Evolutionary conservation across 495 filamentous ascomycete species (phyloP).

Genomic region (Penicillium antarcticum): DNA sequence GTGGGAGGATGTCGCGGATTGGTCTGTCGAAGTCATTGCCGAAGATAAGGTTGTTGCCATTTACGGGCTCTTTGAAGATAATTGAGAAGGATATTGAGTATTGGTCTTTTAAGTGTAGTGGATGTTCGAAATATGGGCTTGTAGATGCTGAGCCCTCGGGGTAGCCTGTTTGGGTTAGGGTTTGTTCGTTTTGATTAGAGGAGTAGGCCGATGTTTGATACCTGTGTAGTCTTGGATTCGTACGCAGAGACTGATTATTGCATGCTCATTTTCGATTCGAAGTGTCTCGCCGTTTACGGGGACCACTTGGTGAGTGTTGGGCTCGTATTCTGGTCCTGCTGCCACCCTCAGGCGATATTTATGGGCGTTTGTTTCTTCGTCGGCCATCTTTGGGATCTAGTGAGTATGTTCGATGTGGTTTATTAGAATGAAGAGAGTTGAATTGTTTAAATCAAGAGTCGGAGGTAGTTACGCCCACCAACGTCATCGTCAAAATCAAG

Average conservation of each 20-base stretch:
- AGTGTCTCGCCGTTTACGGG: constrained; percentile 65
- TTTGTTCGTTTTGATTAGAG: constrained; percentile 1
- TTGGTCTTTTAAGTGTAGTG: constrained; percentile 66
- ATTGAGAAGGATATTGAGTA: constrained; percentile 81
- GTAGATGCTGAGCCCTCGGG: constrained; percentile 55
- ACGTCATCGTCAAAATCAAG: constrained; percentile 10
- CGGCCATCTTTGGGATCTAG: background rate
- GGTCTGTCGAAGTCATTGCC: constrained; percentile 92
- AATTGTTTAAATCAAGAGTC: too few species aligned
- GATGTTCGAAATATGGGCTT: constrained; percentile 69
- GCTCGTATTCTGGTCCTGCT: constrained; percentile 71
- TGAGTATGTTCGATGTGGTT: background rate
- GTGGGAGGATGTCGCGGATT: constrained; percentile 80
- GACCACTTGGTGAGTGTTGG: constrained; percentile 60
- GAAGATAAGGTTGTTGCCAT: constrained; percentile 73
- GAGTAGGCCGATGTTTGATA: constrained; percentile 19
- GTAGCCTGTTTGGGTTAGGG: constrained; percentile 49
- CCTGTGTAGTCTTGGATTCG: constrained; percentile 62
- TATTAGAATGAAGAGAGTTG: background rate
- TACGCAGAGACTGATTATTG: constrained; percentile 62
- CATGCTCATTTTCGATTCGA: constrained; percentile 55
- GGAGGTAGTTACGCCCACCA: constrained; percentile 1
- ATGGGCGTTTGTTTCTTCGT: constrained; percentile 1
- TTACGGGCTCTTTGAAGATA: constrained; percentile 61
- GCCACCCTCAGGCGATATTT: constrained; percentile 41